Evolutionary conservation across 2,329 filamentous ascomycete species (phyloP).

Genomic region (Hymenoscyphus fraxineus): DNA sequence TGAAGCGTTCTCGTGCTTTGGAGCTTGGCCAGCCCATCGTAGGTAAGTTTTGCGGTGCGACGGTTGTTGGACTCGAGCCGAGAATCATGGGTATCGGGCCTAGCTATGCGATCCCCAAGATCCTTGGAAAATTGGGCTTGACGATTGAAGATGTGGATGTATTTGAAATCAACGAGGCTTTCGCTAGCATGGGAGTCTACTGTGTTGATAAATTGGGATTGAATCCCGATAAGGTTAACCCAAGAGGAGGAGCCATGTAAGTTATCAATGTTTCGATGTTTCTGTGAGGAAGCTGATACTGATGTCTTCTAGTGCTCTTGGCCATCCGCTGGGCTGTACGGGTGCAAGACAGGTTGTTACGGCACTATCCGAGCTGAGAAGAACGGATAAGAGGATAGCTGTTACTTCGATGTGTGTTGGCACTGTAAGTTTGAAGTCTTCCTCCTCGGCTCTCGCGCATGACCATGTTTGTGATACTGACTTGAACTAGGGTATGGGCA

Average conservation of each 20-base stretch:
- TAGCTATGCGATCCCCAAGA: conserved; percentile 89
- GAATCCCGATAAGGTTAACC: conserved; percentile 83
- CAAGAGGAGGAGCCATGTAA: conserved; percentile 74
- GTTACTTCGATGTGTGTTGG: conserved; percentile 95
- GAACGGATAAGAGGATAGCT: conserved; percentile 78
- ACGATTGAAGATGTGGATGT: conserved; percentile 85
- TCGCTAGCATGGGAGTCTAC: conserved; percentile 90
- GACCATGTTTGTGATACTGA: not conserved
- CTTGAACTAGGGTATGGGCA: conserved; percentile 67
- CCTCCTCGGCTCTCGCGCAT: too few relatives aligned
- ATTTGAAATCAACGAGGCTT: conserved; percentile 98
- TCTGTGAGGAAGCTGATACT: not conserved
- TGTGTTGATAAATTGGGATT: conserved; percentile 83
- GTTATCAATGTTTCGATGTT: not conserved
- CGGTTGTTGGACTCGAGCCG: conserved; percentile 81
- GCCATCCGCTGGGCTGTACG: conserved; percentile 90
- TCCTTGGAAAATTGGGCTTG: conserved; percentile 79
- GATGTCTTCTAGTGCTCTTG: conserved; percentile 57
- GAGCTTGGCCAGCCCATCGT: conserved; percentile 80
- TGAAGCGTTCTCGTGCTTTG: conserved; percentile 63
- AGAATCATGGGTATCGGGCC: conserved; percentile 94
- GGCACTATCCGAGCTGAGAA: conserved; percentile 79
- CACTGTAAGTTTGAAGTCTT: conserved; percentile 48
- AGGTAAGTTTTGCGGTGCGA: conserved; percentile 83
- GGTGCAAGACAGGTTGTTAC: conserved; percentile 90